A percentile compares a stretch with the other conserved stretches of the same genome.
phyloP scores from a whole-genome alignment of 768 basidiomycete species.

The Cystobasidium ongulense region DNA sequence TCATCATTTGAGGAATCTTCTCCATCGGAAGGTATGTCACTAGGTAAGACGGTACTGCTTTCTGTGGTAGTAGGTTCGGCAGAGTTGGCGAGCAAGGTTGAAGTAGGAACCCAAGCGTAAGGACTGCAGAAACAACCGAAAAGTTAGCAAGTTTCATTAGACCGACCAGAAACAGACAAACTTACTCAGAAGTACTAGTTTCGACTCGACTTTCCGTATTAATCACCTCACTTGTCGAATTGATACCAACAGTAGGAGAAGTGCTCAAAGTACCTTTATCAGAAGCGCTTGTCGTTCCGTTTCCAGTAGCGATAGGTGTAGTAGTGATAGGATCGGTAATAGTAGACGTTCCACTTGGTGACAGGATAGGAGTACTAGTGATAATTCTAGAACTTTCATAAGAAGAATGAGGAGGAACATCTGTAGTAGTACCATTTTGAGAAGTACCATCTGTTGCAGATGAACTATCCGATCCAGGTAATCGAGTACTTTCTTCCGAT shows the following conservation, averaged over 20 bases:
- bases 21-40: neutral
- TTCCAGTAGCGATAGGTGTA: neutral
- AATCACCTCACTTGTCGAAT: too few relatives aligned
- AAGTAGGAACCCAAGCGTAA: slow-evolving; percentile 13
- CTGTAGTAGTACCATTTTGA: neutral
- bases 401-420: neutral
- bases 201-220: neutral
- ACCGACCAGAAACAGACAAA: too few relatives aligned
- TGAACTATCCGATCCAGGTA: neutral
- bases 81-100: slow-evolving; percentile 3
- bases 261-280: neutral
- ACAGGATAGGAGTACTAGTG: neutral
- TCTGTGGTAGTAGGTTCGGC: neutral
- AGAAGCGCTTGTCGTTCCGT: neutral
- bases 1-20: neutral
- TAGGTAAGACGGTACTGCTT: neutral
- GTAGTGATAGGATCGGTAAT: neutral
- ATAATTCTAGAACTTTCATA: neutral
- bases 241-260: neutral
- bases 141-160: too few relatives aligned
- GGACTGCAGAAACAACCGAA: too few relatives aligned
- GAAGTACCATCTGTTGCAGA: neutral
- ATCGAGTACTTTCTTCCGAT: too few relatives aligned
- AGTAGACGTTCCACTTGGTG: neutral
- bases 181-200: neutral